Evolutionary conservation across 495 filamentous ascomycete species (phyloP).

Genomic region (Hypoxylon subgilvum): DNA sequence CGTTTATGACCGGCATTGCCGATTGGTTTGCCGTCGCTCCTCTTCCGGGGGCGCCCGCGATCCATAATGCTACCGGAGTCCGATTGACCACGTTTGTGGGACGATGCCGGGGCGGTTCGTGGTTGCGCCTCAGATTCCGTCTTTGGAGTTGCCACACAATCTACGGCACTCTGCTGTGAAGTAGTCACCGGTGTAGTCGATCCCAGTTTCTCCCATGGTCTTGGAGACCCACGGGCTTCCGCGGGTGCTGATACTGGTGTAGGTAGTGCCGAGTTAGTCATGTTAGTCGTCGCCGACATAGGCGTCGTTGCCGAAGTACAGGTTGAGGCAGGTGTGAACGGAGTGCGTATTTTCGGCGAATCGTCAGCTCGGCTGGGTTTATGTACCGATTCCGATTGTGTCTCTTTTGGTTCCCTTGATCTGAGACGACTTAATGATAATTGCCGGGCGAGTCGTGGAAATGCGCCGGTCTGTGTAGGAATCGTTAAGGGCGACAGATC

Average conservation of each 20-base stretch:
- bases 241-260: conserved; percentile 55
- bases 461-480: conserved; percentile 47
- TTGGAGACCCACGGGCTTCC: conserved; percentile 50
- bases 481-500: conserved; percentile 59
- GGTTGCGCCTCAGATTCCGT: conserved; percentile 43
- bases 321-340: conserved; percentile 51
- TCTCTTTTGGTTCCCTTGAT: conserved; percentile 47
- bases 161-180: conserved; percentile 35
- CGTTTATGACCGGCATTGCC: conserved; percentile 42
- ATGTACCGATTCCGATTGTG: conserved; percentile 41
- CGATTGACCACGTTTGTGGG: conserved; percentile 59
- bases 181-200: conserved; percentile 27
- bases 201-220: conserved; percentile 52
- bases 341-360: conserved; percentile 53
- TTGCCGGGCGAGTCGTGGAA: conserved; percentile 46
- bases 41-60: conserved; percentile 62
- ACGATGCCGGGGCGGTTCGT: conserved; percentile 27
- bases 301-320: conserved; percentile 49
- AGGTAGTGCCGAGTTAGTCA: conserved; percentile 48
- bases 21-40: conserved; percentile 45
- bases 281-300: conserved; percentile 44
- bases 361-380: conserved; percentile 49
- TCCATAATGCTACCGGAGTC: conserved; percentile 66
- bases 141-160: conserved; percentile 39
- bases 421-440: conserved; percentile 49